Evolutionary conservation across 1,139 yeast species (phyloP).

Genomic region (Geotrichum candidum): DNA sequence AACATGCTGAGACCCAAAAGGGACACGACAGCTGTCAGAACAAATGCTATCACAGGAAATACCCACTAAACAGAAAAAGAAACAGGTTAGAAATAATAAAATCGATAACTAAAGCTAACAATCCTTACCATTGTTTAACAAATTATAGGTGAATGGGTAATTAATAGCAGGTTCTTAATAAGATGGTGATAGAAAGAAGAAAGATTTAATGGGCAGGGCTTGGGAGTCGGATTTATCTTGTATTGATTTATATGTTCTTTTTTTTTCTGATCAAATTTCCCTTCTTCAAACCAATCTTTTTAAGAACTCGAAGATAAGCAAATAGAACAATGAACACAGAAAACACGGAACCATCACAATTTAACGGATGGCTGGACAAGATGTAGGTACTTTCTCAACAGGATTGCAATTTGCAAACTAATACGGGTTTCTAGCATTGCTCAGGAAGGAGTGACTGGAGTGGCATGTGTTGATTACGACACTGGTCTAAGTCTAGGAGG

Average conservation of each 20-base stretch:
- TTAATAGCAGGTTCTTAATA: slow-evolving; percentile 1
- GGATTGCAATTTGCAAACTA: not conserved
- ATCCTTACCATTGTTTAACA: not conserved
- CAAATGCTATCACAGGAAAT: slow-evolving; percentile 34
- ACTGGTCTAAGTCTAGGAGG: slow-evolving; percentile 30
- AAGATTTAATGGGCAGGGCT: not conserved
- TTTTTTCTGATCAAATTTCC: not conserved
- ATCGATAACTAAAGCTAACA: not conserved
- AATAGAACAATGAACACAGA: not conserved
- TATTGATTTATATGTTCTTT: not conserved
- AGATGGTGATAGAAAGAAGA: not conserved
- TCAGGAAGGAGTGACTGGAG: slow-evolving; percentile 27
- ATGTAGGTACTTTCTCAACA: slow-evolving; percentile 20
- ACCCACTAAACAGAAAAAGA: slow-evolving; percentile 24
- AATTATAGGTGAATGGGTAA: not conserved
- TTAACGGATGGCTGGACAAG: slow-evolving; percentile 25
- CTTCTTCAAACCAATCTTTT: not conserved
- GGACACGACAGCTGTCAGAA: slow-evolving; percentile 33
- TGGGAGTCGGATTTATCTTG: not conserved
- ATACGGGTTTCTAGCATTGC: slow-evolving; percentile 16
- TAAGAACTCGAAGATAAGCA: not conserved
- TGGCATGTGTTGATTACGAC: slow-evolving; percentile 23
- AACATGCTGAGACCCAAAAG: slow-evolving; percentile 35
- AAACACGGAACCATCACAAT: slow-evolving; percentile 5
- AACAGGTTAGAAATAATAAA: not conserved